phyloP scores from a whole-genome alignment of 768 basidiomycete genomes.

The Phlebiopsis flavidoalba region DNA sequence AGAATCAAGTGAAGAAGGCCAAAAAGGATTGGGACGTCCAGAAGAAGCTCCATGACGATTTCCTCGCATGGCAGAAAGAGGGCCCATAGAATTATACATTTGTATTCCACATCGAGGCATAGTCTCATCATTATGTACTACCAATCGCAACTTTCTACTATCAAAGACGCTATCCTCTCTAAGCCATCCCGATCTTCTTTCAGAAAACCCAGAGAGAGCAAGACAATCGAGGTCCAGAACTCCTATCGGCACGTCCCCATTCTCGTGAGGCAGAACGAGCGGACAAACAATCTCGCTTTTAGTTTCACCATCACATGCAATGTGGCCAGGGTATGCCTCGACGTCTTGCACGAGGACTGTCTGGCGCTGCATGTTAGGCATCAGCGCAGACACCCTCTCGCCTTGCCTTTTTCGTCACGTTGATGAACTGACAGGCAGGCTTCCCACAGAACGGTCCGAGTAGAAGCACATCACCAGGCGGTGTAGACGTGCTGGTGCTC shows the following conservation, averaged over 20 bases:
- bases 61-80: slow-evolving; percentile 42
- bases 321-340: slow-evolving; percentile 82
- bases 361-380: slow-evolving; percentile 50
- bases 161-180: slow-evolving; percentile 57
- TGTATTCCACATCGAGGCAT: neutral
- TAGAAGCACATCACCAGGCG: slow-evolving; percentile 35
- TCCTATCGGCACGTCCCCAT: slow-evolving; percentile 27
- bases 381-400: slow-evolving; percentile 85
- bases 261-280: slow-evolving; percentile 29
- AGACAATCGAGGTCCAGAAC: slow-evolving; percentile 86
- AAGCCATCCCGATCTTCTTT: slow-evolving; percentile 58
- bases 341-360: slow-evolving; percentile 76
- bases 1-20: slow-evolving; percentile 72
- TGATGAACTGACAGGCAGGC: slow-evolving; percentile 86
- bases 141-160: slow-evolving; percentile 67
- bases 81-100: neutral
- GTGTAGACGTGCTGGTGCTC: slow-evolving; percentile 8
- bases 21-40: slow-evolving; percentile 71
- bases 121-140: slow-evolving; percentile 23
- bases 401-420: slow-evolving; percentile 43
- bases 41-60: slow-evolving; percentile 78
- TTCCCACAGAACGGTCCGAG: slow-evolving; percentile 88
- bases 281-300: slow-evolving; percentile 90
- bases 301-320: slow-evolving; percentile 89
- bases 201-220: slow-evolving; percentile 61